Base-by-base conservation (phyloP, 768 basidiomycete genomes). In the Boletus patriciae region DNA sequence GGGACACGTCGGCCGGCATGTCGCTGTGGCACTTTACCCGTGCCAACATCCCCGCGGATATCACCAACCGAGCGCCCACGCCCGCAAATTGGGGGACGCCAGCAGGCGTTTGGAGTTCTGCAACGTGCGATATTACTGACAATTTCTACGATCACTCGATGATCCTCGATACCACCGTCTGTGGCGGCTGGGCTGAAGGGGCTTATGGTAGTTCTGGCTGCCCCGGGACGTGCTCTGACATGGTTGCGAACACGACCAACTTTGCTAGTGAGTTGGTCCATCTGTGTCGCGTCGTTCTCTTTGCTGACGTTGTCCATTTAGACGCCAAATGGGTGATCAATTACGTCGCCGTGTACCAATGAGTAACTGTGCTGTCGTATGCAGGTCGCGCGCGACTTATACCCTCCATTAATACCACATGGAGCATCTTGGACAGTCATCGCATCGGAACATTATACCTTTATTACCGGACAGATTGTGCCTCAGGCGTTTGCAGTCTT, bases 271-370 rank as follows among this genome's bases (percentile, higher is more conserved):
- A 66, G 76, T 69, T n/a, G 34, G 4, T 29, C 16, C 27, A 27
- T 42, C 5, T 23, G 21, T 7, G 2, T 29, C 13, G 3, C 9
- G 4, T 34, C 49, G 4, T 31, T 0, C 16, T 27, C 12, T 25
- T 42, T 21, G 42, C 45, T 61, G 29, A 66, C 34, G 58, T 59
- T 15, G 3, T 38, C 23, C 6, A 29, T 52, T 8, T 60, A 85
- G 83, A 70, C 62, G 82, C 83, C 12, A 71, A 80, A 67, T 85
- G 83, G 83, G 68, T 73, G 60, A 74, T 86, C 67, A 81, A 81
- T 58, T 82, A 78, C 59, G 73, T 85, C 50, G 77, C 78, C 40
- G 77, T 83, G 44, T 85, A 81, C 70, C 73, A 80, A 54, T 72
- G 50, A 66, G 44, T 18, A 15, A n/a, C 34, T 36, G 16, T 36